These are phyloP conservation scores for Aspergillus olivimuriae DNA, from an alignment of 495 filamentous ascomycete genomes.

Conservation along the genomic window DNA sequence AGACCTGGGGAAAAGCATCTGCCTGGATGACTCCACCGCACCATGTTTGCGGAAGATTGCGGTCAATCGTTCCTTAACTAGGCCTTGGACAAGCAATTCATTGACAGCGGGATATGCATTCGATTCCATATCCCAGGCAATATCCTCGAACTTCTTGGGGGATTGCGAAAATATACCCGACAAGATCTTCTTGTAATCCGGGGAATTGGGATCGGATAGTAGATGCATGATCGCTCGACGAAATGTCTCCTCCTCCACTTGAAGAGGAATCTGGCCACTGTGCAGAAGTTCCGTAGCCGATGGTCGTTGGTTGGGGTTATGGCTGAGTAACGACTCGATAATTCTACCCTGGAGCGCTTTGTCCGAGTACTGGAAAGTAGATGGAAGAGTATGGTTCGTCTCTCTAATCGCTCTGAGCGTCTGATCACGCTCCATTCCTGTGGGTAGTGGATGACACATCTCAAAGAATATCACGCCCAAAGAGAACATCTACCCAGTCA, in stretches of 20 bases:
- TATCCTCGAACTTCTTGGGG: slow-evolving; percentile 71
- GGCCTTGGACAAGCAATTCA: slow-evolving; percentile 63
- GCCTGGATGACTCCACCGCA: slow-evolving; percentile 72
- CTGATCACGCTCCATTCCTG: slow-evolving; percentile 82
- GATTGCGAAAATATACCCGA: slow-evolving; percentile 71
- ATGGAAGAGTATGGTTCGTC: slow-evolving; percentile 60
- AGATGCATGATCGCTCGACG: slow-evolving; percentile 72
- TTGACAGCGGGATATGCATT: slow-evolving; percentile 47
- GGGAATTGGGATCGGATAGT: slow-evolving; percentile 68
- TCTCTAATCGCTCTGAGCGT: slow-evolving; percentile 66
- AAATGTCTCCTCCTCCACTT: slow-evolving; percentile 88
- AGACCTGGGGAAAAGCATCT: slow-evolving; percentile 74
- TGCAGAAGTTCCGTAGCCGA: slow-evolving; percentile 79
- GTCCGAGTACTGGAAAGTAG: slow-evolving; percentile 67
- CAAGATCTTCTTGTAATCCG: slow-evolving; percentile 85
- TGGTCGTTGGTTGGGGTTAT: slow-evolving; percentile 73
- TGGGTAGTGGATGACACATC: slow-evolving; percentile 79
- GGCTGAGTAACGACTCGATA: slow-evolving; percentile 71
- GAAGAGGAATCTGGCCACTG: slow-evolving; percentile 80
- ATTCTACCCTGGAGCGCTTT: slow-evolving; percentile 69
- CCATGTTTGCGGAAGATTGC: slow-evolving; percentile 87
- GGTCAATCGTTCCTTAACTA: slow-evolving; percentile 69
- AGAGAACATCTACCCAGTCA: slow-evolving; percentile 72
- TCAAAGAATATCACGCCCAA: slow-evolving; percentile 97
- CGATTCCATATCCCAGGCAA: slow-evolving; percentile 75